Evolutionary conservation across 1,284 basidiomycete species (phyloP).

Genomic region (Pterulicium gracile): DNA sequence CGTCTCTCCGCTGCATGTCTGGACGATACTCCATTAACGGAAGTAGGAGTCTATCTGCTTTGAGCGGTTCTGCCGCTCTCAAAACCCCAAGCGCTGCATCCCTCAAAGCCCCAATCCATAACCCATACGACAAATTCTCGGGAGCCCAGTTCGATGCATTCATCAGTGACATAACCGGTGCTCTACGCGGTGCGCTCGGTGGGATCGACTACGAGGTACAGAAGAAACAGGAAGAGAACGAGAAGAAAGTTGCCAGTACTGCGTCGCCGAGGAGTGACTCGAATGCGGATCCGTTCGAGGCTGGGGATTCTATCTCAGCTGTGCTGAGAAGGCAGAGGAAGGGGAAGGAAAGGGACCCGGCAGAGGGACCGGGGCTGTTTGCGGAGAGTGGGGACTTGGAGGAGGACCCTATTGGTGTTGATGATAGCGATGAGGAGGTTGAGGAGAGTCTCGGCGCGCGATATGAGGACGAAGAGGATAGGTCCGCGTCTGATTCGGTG

Average conservation of each 20-base stretch:
- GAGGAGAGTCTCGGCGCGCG: slow-evolving; percentile 29
- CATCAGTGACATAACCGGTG: slow-evolving; percentile 50
- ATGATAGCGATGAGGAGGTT: slow-evolving; percentile 33
- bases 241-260: slow-evolving; percentile 12
- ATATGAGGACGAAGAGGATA: slow-evolving; percentile 12
- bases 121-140: slow-evolving; percentile 61
- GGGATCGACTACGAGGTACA: slow-evolving; percentile 25
- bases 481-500: neutral
- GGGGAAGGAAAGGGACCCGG: slow-evolving; percentile 50
- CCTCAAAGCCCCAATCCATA: slow-evolving; percentile 37
- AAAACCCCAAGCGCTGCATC: neutral
- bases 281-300: neutral
- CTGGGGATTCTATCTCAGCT: neutral
- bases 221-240: slow-evolving; percentile 8
- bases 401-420: slow-evolving; percentile 14
- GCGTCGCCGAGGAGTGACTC: slow-evolving; percentile 15
- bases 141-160: slow-evolving; percentile 55
- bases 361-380: slow-evolving; percentile 40
- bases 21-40: neutral
- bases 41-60: neutral
- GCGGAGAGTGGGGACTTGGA: slow-evolving; percentile 6
- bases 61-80: neutral
- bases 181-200: slow-evolving; percentile 42
- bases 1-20: too few relatives aligned
- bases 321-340: slow-evolving; percentile 34